Conservation (phyloP, 345 rosid genomes). For the Eutrema heterophyllum region DNA sequence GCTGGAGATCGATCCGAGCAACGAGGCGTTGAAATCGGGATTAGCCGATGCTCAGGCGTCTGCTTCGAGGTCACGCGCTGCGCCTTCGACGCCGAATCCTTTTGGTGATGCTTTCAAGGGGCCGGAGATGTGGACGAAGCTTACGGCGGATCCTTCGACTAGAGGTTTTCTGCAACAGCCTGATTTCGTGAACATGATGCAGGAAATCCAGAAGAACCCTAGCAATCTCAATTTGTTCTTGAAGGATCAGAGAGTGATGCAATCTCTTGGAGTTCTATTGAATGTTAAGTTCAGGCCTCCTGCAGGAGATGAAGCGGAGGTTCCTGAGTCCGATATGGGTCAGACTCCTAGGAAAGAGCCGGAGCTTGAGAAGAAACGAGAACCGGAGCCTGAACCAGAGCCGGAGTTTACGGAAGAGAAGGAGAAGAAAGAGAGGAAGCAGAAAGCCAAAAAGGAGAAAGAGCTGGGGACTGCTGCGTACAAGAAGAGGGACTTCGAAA, state of each 20-base stretch:
- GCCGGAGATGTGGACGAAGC: slow-evolving; percentile 95
- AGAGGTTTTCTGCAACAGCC: slow-evolving; percentile 69
- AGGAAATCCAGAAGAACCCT: slow-evolving; percentile 82
- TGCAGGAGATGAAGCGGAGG: slow-evolving; percentile 43
- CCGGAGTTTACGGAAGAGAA: slow-evolving; percentile 31
- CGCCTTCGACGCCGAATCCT: slow-evolving; percentile 31
- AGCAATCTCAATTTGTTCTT: slow-evolving; percentile 58
- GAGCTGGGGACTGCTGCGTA: slow-evolving; percentile 73
- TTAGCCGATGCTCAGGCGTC: slow-evolving; percentile 69
- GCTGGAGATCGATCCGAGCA: slow-evolving; percentile 69
- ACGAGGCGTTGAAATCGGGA: slow-evolving; percentile 74
- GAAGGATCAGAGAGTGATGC: slow-evolving; percentile 90
- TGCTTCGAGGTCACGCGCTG: slow-evolving; percentile 37
- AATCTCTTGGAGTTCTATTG: slow-evolving; percentile 73
- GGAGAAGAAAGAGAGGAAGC: slow-evolving; percentile 31
- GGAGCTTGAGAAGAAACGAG: slow-evolving; percentile 8
- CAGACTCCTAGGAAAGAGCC: slow-evolving; percentile 21
- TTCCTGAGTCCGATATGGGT: slow-evolving; percentile 37
- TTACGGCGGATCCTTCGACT: slow-evolving; percentile 74
- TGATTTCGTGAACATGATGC: slow-evolving; percentile 80
- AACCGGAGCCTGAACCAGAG: slow-evolving; percentile 35
- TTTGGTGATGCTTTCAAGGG: slow-evolving; percentile 71
- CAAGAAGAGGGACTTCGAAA: slow-evolving; percentile 83
- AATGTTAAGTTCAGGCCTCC: slow-evolving; percentile 50
- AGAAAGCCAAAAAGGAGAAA: slow-evolving; percentile 52